Percentiles rank a stretch among this genome's conserved stretches.
Evolutionary conservation across 208 protist genomes (phyloP).

Genomic region (Trypanosoma platydactyli): DNA sequence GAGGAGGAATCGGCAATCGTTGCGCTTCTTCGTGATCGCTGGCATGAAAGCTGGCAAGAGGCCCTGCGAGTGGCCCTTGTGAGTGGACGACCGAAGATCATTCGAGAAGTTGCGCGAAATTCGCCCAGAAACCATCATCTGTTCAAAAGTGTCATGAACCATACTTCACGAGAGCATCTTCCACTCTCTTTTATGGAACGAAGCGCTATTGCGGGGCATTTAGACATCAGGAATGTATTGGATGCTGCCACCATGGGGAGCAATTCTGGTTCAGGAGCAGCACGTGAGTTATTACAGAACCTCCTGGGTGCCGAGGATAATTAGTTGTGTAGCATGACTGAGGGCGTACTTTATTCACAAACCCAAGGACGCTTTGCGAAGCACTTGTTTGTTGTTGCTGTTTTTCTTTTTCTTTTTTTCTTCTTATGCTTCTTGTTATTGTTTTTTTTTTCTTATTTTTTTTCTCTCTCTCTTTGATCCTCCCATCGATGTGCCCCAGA

Average conservation of each 20-base stretch:
- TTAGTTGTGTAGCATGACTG: not conserved
- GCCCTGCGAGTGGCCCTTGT: slow-evolving; percentile 57
- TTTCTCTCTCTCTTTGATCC: not conserved
- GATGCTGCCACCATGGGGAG: not conserved
- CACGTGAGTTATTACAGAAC: slow-evolving; percentile 10
- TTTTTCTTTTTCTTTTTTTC: not conserved
- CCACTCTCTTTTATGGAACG: slow-evolving; percentile 37
- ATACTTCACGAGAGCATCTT: slow-evolving; percentile 7
- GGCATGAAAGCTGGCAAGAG: slow-evolving; percentile 60
- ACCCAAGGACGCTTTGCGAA: not conserved
- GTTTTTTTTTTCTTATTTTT: not conserved
- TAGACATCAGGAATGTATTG: slow-evolving; percentile 11
- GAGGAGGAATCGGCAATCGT: slow-evolving; percentile 31
- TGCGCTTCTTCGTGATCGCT: slow-evolving; percentile 53
- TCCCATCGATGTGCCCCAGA: too few species aligned
- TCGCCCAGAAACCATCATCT: slow-evolving; percentile 39
- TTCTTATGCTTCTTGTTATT: not conserved
- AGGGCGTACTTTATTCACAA: not conserved
- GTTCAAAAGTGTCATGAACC: slow-evolving; percentile 29
- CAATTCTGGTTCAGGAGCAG: too few species aligned
- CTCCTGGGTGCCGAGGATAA: slow-evolving; percentile 21
- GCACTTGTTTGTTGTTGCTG: not conserved
- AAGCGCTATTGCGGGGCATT: slow-evolving; percentile 35
- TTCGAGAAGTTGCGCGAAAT: slow-evolving; percentile 32
- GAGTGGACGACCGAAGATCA: slow-evolving; percentile 35